Percentiles rank a stretch among this genome's conserved stretches.
Conservation (phyloP, 1,284 basidiomycete genomes). For the Apiotrichum sp. region DNA sequence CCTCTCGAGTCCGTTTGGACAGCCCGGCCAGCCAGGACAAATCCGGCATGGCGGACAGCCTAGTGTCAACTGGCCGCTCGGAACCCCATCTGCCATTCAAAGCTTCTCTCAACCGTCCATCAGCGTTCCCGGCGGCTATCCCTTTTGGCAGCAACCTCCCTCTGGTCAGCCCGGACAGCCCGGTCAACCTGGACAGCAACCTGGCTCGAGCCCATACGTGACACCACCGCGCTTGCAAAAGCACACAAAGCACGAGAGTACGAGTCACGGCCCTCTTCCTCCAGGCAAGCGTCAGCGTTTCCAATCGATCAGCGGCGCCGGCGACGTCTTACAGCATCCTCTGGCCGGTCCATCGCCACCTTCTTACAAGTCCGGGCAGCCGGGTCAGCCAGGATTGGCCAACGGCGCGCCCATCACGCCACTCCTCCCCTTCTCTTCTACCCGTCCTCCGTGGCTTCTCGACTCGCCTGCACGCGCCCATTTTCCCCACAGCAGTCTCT, state of each 20-base stretch:
- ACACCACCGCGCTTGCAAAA: neutral
- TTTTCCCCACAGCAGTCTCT: conserved; percentile 13
- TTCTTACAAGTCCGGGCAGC: neutral
- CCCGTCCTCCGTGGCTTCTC: conserved; percentile 9
- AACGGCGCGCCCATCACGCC: neutral
- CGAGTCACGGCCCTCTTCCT: neutral
- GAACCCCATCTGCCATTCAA: neutral
- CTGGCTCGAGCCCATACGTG: neutral
- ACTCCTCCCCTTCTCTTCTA: neutral
- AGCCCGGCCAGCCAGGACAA: neutral
- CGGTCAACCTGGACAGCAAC: neutral
- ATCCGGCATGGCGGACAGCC: neutral
- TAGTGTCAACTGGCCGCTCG: neutral
- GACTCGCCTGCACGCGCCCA: conserved; percentile 13
- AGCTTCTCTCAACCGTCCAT: neutral
- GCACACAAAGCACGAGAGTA: conserved; percentile 1
- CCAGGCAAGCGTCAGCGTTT: conserved; percentile 5
- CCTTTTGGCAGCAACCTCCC: conserved; percentile 7
- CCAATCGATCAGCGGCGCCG: neutral
- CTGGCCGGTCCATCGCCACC: neutral
- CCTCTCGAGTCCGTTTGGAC: neutral
- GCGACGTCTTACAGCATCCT: neutral
- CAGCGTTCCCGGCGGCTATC: conserved; percentile 8
- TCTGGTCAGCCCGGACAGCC: neutral
- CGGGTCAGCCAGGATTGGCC: neutral